A percentile compares a stretch with the other conserved stretches of the same genome.
phyloP scores from a whole-genome alignment of 164 flowering plant species.

The Cinnamomum micranthum region DNA sequence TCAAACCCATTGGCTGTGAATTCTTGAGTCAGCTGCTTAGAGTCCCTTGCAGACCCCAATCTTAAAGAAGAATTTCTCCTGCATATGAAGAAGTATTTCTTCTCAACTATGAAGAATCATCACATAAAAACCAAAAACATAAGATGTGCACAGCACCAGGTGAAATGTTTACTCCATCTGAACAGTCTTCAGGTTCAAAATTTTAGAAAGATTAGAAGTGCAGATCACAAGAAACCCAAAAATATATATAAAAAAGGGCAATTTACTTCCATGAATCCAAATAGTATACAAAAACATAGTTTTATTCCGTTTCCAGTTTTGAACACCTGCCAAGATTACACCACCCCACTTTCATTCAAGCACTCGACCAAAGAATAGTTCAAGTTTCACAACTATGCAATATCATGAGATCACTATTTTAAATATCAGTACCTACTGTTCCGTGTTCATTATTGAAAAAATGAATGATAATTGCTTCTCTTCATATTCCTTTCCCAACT shows the following conservation, averaged over 20 bases:
- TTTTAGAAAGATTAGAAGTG: neutral
- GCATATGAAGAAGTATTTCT: constrained; percentile 14
- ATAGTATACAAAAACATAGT: neutral
- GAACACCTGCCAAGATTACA: neutral
- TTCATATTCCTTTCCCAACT: neutral
- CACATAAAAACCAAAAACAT: neutral
- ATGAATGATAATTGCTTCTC: neutral
- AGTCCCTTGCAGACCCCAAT: constrained; percentile 41
- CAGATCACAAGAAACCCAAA: neutral
- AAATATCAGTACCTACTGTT: neutral
- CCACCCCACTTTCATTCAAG: neutral
- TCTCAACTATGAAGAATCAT: neutral
- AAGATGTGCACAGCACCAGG: constrained; percentile 5
- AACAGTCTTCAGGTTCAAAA: neutral
- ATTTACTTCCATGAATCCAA: neutral
- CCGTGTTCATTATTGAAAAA: neutral
- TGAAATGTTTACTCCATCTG: neutral
- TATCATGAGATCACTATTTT: neutral
- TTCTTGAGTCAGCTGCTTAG: constrained; percentile 37
- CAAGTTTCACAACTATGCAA: neutral
- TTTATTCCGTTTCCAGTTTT: neutral
- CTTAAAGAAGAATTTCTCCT: constrained; percentile 32
- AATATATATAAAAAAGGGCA: neutral
- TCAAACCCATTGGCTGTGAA: constrained; percentile 21
- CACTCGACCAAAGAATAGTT: neutral